Base-by-base conservation (phyloP, 2,329 filamentous ascomycete genomes). In the Phyllosticta citribraziliensis region DNA sequence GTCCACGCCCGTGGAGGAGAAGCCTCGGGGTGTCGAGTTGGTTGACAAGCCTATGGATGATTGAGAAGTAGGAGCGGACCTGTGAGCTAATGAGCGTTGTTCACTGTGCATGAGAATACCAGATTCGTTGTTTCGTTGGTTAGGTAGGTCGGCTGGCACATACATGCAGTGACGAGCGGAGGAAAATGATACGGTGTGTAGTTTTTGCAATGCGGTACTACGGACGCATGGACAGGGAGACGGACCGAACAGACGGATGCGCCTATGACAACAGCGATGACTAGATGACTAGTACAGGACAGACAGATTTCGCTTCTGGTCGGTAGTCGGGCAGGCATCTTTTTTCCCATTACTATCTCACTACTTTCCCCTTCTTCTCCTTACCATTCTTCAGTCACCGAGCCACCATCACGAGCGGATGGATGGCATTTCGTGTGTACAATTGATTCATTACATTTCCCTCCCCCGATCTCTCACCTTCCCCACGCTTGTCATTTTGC, bases 31-130 rank as follows among this genome's bases (percentile, higher is more conserved):
- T 6, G 87, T 91, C 52, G 86, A 85, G 66, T 77, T 91, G 68
- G 84, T 84, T 68, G 88, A 91, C 72, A 86, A 83, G 74, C 85
- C 88, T n/a, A 89, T 91, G 86, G 86, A 90, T 74, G 86, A 89
- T 74, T 89, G 27, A 59, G 52, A 8, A 47, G 40, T n/a, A n/a
- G 17, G 6, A 47, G 6, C 5, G 40, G 40, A 47, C 40, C 6
- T 47, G 40, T 47, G 40, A 47, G 40, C 40, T 47, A n/a, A 47
- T 47, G 17, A 47, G 40, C 14, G 40, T 47, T 17, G 17, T 47
- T 47, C 40, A 17, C n/a, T 19, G 40, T 47, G 40, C 40, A 47
- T 47, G 40, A 22, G 22, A 47, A 47, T 47, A 47, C 40, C 40
- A 47, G 14, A 47, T 47, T 47, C 17, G 40, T 47, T 47, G 4